phyloP scores from a whole-genome alignment of 495 filamentous ascomycete genomes.

The Penicillium fimorum region DNA sequence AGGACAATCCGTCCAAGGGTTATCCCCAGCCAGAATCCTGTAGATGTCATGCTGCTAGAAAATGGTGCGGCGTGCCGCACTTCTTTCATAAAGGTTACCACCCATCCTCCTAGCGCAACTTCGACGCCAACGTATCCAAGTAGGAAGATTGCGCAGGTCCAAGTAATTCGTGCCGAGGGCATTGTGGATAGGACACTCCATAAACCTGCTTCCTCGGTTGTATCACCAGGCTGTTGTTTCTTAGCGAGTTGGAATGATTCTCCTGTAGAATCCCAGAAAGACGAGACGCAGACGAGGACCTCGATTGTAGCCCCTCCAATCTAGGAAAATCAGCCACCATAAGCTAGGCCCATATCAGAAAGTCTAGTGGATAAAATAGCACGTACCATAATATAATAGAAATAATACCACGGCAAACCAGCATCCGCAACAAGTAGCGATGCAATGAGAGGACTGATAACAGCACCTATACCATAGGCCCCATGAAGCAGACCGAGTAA shows the following conservation, averaged over 20 bases:
- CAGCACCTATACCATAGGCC: conserved; percentile 54
- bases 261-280: conserved; percentile 67
- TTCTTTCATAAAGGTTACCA: conserved; percentile 60
- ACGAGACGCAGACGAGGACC: conserved; percentile 43
- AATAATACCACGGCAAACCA: conserved; percentile 50
- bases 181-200: conserved; percentile 52
- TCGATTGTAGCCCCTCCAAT: conserved; percentile 61
- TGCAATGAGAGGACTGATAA: conserved; percentile 52
- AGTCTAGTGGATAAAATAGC: not conserved
- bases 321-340: conserved; percentile 22
- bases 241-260: conserved; percentile 53
- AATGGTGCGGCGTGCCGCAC: conserved; percentile 52
- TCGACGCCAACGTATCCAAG: conserved; percentile 78
- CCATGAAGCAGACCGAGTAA: conserved; percentile 55
- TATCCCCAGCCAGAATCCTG: conserved; percentile 63
- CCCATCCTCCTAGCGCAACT: conserved; percentile 72
- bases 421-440: conserved; percentile 52
- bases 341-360: not conserved
- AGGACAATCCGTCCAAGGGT: conserved; percentile 56
- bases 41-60: conserved; percentile 56
- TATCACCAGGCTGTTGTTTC: conserved; percentile 25
- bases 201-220: conserved; percentile 42
- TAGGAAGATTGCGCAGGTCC: conserved; percentile 70
- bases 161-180: conserved; percentile 54
- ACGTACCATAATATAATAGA: conserved; percentile 59